Conservation (phyloP, 306 rosid genomes). For the Dalbergia cultrata region DNA sequence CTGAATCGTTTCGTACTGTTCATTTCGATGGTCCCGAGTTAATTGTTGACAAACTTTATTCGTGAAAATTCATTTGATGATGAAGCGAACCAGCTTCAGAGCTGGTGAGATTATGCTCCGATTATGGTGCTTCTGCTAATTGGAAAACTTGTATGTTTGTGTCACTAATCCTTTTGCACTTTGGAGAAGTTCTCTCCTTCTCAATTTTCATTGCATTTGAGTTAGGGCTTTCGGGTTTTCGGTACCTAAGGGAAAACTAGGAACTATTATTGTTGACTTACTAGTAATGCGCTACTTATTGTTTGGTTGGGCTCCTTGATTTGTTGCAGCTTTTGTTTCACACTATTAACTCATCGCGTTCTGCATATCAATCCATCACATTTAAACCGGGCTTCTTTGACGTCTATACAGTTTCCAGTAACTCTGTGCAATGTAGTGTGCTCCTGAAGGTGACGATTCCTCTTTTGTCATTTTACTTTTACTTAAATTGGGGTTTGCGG, state of each 20-base stretch:
- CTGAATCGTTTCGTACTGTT: neutral
- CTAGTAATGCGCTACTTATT: neutral
- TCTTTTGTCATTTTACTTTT: neutral
- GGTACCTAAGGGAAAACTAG: neutral
- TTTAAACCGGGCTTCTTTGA: conserved; percentile 85
- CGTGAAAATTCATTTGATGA: neutral
- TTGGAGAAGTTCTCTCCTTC: neutral
- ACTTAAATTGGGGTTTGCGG: conserved; percentile 7
- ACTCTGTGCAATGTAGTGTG: conserved; percentile 78
- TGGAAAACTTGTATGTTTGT: neutral
- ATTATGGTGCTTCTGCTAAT: neutral
- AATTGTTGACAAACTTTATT: neutral
- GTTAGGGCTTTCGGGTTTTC: conserved; percentile 46
- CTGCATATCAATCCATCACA: conserved; percentile 78
- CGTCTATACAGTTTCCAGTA: conserved; percentile 61
- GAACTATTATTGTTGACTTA: neutral
- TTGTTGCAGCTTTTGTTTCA: conserved; percentile 72
- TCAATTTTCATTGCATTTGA: neutral
- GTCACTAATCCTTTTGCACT: neutral
- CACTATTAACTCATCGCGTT: conserved; percentile 81
- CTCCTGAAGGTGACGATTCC: conserved; percentile 72
- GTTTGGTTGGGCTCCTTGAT: neutral
- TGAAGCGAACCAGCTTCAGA: neutral
- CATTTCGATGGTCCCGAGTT: neutral
- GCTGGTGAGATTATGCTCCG: neutral